Evolutionary conservation across 2,329 filamentous ascomycete species (phyloP).

Genomic region (Biscogniauxia mediterranea): DNA sequence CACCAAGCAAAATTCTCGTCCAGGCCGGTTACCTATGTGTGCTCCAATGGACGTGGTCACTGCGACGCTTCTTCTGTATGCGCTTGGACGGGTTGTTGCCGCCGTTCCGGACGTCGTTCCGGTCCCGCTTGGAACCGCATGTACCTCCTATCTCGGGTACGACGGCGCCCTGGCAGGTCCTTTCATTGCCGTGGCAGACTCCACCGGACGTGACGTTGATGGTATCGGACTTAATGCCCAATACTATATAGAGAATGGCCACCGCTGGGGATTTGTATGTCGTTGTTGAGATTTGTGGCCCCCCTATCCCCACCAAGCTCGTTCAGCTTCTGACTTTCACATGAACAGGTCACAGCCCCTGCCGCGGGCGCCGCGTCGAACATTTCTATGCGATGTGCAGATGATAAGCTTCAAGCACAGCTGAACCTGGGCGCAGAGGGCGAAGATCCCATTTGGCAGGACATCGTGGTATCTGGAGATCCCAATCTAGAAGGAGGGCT

Average conservation of each 20-base stretch:
- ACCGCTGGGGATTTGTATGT: constrained; percentile 14
- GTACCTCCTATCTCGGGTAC: constrained; percentile 14
- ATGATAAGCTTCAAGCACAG: constrained; percentile 14
- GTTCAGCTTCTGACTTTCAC: not conserved
- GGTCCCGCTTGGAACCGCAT: constrained; percentile 9
- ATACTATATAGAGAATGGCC: constrained; percentile 10
- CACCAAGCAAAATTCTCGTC: not conserved
- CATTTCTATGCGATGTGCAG: constrained; percentile 15
- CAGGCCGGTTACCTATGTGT: not conserved
- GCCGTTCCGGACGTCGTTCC: constrained; percentile 11
- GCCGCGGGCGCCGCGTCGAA: constrained; percentile 5
- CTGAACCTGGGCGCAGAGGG: constrained; percentile 1
- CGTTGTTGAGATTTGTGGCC: not conserved
- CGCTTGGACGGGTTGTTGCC: not conserved
- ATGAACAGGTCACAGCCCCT: constrained; percentile 11
- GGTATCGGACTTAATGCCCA: constrained; percentile 11
- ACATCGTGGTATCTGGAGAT: constrained; percentile 15
- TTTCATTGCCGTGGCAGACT: constrained; percentile 14
- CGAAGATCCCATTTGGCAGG: constrained; percentile 8
- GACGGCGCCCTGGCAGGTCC: constrained; percentile 7
- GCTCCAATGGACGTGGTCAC: not conserved
- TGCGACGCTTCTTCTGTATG: not conserved
- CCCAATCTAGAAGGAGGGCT: constrained; percentile 13
- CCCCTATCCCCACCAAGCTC: not conserved
- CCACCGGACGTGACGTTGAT: constrained; percentile 12